Conservation (phyloP, 257 asterid genomes). For the Solanum virginianum region DNA sequence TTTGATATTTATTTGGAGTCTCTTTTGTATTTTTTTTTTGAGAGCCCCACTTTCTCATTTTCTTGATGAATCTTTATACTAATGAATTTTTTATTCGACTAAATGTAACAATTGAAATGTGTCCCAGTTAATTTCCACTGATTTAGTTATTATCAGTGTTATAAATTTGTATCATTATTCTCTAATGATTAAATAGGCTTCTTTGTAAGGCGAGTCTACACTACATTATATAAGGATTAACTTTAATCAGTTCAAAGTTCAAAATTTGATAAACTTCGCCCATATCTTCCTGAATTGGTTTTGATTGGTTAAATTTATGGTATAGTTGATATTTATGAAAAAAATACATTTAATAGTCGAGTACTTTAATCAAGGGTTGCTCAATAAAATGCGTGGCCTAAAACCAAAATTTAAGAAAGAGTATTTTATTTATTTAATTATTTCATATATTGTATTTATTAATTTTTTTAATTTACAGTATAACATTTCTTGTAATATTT, state of each 20-base stretch:
- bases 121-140: no score
- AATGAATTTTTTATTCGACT: neutral
- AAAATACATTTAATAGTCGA: neutral
- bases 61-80: neutral
- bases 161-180: neutral
- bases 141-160: neutral
- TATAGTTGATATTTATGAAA: neutral
- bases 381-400: no score
- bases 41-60: neutral
- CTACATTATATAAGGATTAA: neutral
- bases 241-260: neutral
- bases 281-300: neutral
- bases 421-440: no score
- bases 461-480: no score
- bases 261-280: neutral
- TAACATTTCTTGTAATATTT: no score
- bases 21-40: neutral
- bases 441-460: no score
- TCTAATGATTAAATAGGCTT: no score
- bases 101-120: neutral
- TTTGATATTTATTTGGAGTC: neutral
- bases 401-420: no score
- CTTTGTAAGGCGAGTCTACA: neutral
- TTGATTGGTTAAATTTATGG: neutral
- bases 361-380: no score